These are phyloP conservation scores for Letharia columbiana DNA, from an alignment of 495 filamentous ascomycete genomes.

Conservation along the genomic window DNA sequence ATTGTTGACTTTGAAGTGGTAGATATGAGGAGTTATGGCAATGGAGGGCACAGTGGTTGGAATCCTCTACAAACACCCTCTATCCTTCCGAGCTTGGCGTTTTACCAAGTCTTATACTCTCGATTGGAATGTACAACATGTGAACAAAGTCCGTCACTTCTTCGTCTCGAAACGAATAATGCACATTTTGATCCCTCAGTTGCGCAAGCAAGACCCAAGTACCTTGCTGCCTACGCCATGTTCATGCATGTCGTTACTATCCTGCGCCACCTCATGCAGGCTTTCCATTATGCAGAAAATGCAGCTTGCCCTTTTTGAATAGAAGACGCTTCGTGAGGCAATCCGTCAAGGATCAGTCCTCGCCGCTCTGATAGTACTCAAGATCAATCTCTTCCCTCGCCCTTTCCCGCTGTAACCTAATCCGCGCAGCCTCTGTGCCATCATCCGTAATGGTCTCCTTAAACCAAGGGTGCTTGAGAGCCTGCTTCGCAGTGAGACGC, in stretches of 20 bases:
- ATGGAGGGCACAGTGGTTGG: too few relatives aligned
- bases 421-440: constrained; percentile 83
- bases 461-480: constrained; percentile 91
- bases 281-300: not conserved
- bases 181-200: not conserved
- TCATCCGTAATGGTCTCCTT: constrained; percentile 78
- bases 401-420: constrained; percentile 46
- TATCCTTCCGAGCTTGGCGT: too few relatives aligned
- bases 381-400: constrained; percentile 8
- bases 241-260: constrained; percentile 9
- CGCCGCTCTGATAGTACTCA: constrained; percentile 12
- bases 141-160: not conserved
- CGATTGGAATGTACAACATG: too few relatives aligned
- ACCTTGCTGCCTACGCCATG: constrained; percentile 4
- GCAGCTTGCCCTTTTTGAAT: not conserved
- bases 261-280: constrained; percentile 4
- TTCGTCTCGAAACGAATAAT: constrained; percentile 2
- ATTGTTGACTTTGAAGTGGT: too few relatives aligned
- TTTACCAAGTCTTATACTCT: too few relatives aligned
- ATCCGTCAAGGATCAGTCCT: not conserved
- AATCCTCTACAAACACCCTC: too few relatives aligned
- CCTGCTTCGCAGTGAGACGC: constrained; percentile 85
- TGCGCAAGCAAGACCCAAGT: constrained; percentile 6
- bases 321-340: not conserved
- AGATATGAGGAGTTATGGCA: too few relatives aligned